Evolutionary conservation across 768 basidiomycete genomes (phyloP), one percentile per base, ranked within the genome.

Genomic region (Suillus fuscotomentosus): DNA sequence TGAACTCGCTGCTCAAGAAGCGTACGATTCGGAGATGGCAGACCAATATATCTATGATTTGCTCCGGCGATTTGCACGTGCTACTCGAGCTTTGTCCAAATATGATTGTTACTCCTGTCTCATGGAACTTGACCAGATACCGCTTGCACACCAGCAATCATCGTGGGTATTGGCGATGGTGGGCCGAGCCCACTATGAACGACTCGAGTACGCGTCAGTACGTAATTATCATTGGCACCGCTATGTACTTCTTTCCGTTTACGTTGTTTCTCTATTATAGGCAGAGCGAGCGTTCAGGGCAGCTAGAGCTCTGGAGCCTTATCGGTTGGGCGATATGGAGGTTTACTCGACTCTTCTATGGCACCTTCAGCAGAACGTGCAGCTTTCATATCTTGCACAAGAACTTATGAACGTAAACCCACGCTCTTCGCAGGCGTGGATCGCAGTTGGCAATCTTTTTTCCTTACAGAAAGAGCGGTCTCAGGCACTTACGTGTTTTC

Each of bases 291-390:
- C 92, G 24, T 99, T 96, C 81, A 85, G 86, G 68, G 85, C 88
- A 20, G 86, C 94, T 60, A 86, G 95, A 50, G 80, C 80, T n/a
- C 79, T 92, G 65, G 91, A 98, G 67, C 96, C 96, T n/a, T 91
- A 94, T 81, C 87, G 93, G 27, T 75, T 96, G 64, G 86, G 86
- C 81, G 92, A 95, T 75, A 95, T 97, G 93, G 96, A 99, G 77
- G 87, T 95, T 48, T 97, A 94, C 78, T 97, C 96, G 54, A 97
- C 97, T 34, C 84, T 97, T 42, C 81, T 99, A 53, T 99, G 97
- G 97, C 97, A 99, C 77, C 80, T 97, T 57, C 90, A 92, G 72
- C 85, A 88, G 68, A 87, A 86, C 67, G 88, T 95, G 60, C 86
- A 91, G 68, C 83, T 99, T 64, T 95, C 97, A 4, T 94, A 90